phyloP scores from a whole-genome alignment of 768 basidiomycete genomes.

The Leucocoprinus leucothites region DNA sequence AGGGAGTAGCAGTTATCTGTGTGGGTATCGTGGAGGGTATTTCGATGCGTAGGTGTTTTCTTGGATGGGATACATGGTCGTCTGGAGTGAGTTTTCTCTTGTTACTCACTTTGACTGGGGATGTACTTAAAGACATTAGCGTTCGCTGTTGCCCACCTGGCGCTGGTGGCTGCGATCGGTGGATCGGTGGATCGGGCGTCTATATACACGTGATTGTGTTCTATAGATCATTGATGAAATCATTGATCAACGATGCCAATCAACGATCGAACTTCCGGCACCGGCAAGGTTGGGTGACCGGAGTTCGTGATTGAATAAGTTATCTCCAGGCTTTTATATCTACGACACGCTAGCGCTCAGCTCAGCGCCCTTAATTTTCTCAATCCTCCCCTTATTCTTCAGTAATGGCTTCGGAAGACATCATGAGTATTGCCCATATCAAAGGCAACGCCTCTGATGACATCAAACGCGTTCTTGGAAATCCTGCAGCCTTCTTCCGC shows the following conservation, averaged over 20 bases:
- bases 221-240: background rate
- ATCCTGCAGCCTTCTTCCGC: conserved; percentile 16
- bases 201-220: background rate
- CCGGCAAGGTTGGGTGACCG: too few species aligned
- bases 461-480: conserved; percentile 20
- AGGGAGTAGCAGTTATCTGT: background rate
- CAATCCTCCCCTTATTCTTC: background rate
- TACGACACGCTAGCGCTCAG: too few species aligned
- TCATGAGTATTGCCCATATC: background rate
- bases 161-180: background rate
- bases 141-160: too few species aligned
- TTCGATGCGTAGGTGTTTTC: conserved; percentile 14
- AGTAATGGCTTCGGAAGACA: conserved; percentile 5
- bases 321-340: too few species aligned
- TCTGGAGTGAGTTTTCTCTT: conserved; percentile 6
- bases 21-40: conserved; percentile 8
- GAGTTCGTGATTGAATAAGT: too few species aligned
- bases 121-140: background rate
- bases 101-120: background rate
- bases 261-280: too few species aligned
- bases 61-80: conserved; percentile 6
- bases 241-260: background rate
- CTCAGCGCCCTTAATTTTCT: background rate
- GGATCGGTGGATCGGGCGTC: background rate
- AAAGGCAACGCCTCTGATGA: conserved; percentile 22